Base-by-base conservation (phyloP, 2,329 filamentous ascomycete species). In the Epichloe gansuensis region DNA sequence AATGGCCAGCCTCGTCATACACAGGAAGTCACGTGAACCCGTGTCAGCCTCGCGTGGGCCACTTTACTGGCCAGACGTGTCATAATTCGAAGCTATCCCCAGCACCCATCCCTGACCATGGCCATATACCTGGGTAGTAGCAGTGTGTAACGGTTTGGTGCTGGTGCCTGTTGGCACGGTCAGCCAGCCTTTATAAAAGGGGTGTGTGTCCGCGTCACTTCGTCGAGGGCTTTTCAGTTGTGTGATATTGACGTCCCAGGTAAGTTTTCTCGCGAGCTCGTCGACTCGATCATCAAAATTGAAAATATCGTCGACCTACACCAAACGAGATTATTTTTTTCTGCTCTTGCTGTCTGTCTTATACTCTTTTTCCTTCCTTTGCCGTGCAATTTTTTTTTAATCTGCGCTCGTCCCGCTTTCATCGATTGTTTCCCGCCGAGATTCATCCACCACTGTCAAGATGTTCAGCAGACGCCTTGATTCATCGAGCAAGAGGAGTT, bases 381-480 rank as follows among this genome's bases (percentile, higher is more conserved):
- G 1, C 12, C 11, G 17, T 38, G 31, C 12, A 25, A 21, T 15
- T 21, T 21, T 21, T 21, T 21, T 21, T 37, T 0, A 5, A 11
- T 31, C 4, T 15, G 41, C 23, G 5, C 12, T 48, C 7, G 6
- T 12, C 15, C 12, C 13, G 1, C 17, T 39, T 41, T 4, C 17
- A 6, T 42, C 12, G 5, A 34, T 34, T 1, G 13, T 35, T 44
- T 41, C n/a, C 5, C 17, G 17, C 47, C 38, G 34, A 42, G 11
- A 47, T 15, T 23, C n/a, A 34, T 39, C n/a, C 34, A 38, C 23
- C 35, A 13, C 4, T 12, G 43, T 50, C 60, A 62, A 56, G 37
- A 79, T 77, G 77, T 79, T 77, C 56, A 68, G 69, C 59, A 71
- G 70, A 62, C 71, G 72, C 54, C 68, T 69, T 49, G 72, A 77